A percentile compares a stretch with the other conserved stretches of the same genome.
These are phyloP conservation scores for Pistacia integerrima DNA, from an alignment of 345 rosid genomes.

Conservation along the genomic window DNA sequence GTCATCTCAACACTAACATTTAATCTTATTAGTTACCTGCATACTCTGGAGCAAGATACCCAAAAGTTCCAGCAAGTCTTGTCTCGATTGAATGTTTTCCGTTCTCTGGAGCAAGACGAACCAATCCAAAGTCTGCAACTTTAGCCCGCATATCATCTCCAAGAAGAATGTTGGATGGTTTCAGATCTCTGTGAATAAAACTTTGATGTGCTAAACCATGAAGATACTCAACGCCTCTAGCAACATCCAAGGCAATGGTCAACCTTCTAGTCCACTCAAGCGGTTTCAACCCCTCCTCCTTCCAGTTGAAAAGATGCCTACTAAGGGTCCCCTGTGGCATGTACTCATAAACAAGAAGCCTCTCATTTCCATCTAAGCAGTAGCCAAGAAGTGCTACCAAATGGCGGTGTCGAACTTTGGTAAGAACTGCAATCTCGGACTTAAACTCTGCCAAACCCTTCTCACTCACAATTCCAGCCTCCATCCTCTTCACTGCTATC, in stretches of 20 bases:
- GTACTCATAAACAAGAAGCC: conserved; percentile 24
- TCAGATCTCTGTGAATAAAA: conserved; percentile 28
- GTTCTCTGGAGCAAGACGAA: conserved; percentile 45
- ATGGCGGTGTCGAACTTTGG: conserved; percentile 47
- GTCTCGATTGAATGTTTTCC: conserved; percentile 37
- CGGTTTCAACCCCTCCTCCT: conserved; percentile 32
- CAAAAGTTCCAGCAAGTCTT: conserved; percentile 35
- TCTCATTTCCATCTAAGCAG: conserved; percentile 32
- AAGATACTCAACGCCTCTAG: conserved; percentile 49
- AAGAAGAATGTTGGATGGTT: conserved; percentile 51
- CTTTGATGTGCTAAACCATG: conserved; percentile 49
- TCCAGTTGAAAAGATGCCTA: conserved; percentile 36
- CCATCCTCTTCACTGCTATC: conserved; percentile 51
- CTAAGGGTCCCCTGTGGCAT: conserved; percentile 34
- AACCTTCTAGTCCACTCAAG: conserved; percentile 47
- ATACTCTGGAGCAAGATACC: conserved; percentile 28
- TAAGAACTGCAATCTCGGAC: conserved; percentile 49
- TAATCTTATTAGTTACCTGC: conserved; percentile 9
- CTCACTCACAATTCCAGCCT: conserved; percentile 33
- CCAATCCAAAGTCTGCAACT: conserved; percentile 49
- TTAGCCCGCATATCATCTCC: conserved; percentile 53
- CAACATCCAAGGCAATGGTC: conserved; percentile 46
- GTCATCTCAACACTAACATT: background rate
- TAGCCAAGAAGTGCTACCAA: conserved; percentile 45
- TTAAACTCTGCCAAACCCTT: conserved; percentile 41